phyloP scores from a whole-genome alignment of 768 basidiomycete genomes.

The Lentinula aciculospora region DNA sequence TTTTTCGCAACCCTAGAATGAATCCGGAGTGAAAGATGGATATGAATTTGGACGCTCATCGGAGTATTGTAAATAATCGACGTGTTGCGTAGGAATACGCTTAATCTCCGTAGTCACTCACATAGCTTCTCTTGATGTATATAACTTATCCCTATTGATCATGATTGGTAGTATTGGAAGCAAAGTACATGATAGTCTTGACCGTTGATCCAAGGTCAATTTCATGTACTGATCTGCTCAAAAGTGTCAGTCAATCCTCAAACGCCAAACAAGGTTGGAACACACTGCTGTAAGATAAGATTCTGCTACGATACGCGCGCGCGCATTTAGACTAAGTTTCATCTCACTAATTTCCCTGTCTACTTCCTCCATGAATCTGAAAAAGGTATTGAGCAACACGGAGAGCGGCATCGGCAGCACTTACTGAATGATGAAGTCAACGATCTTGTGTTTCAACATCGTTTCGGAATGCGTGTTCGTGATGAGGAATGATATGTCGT shows the following conservation, averaged over 20 bases:
- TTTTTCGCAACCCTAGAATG: neutral
- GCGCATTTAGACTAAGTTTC: slow-evolving; percentile 94
- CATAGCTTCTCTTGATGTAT: neutral
- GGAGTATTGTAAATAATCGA: neutral
- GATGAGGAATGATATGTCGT: slow-evolving; percentile 97
- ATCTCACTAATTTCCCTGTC: slow-evolving; percentile 99
- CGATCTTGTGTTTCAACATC: slow-evolving; percentile 99
- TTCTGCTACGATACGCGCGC: slow-evolving; percentile 96
- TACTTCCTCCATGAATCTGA: slow-evolving; percentile 97
- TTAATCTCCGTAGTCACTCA: neutral
- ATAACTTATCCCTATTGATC: neutral
- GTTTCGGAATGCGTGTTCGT: slow-evolving; percentile 96
- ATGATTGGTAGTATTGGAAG: neutral
- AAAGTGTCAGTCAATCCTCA: neutral
- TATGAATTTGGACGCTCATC: neutral
- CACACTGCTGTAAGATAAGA: slow-evolving; percentile 90
- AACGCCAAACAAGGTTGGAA: slow-evolving; percentile 1
- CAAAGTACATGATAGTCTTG: neutral
- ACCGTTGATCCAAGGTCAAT: neutral
- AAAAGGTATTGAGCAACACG: neutral
- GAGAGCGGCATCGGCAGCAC: slow-evolving; percentile 18
- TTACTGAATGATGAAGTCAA: slow-evolving; percentile 98
- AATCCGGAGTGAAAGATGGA: neutral
- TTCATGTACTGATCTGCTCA: slow-evolving; percentile 3
- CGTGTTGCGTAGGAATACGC: neutral